These are phyloP conservation scores for Haplosporangium gracile DNA, from an alignment of 192 early-diverging fungal species.

Conservation along the genomic window DNA sequence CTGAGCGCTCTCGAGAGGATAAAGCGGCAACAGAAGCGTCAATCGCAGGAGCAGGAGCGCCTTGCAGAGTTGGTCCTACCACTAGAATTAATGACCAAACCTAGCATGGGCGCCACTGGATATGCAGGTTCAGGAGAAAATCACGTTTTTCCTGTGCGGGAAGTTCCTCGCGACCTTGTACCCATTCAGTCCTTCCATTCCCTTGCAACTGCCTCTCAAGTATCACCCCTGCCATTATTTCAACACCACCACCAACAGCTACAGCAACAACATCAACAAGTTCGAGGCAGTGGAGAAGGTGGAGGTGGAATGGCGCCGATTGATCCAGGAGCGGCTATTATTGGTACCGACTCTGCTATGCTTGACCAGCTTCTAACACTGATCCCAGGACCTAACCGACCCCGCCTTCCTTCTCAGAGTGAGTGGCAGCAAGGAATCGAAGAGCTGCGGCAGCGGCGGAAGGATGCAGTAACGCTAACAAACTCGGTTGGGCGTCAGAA, in stretches of 20 bases:
- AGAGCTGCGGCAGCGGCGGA: conserved; percentile 28
- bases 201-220: conserved; percentile 4
- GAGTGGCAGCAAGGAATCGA: conserved; percentile 48
- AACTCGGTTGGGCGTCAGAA: conserved; percentile 45
- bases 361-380: conserved; percentile 36
- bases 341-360: conserved; percentile 22
- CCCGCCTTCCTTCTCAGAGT: conserved; percentile 34
- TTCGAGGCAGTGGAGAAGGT: not conserved
- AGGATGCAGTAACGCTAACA: conserved; percentile 18
- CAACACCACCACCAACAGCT: conserved; percentile 3
- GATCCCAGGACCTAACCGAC: conserved; percentile 30
- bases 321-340: not conserved
- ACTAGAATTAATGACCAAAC: not conserved
- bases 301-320: not conserved
- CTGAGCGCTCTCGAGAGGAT: conserved; percentile 34
- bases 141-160: conserved; percentile 5
- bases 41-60: conserved; percentile 36
- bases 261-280: conserved; percentile 7
- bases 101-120: not conserved
- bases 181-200: conserved; percentile 13
- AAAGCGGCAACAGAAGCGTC: conserved; percentile 23
- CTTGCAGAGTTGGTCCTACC: conserved; percentile 22
- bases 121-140: not conserved
- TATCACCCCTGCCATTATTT: not conserved
- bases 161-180: conserved; percentile 10